phyloP scores from a whole-genome alignment of 202 grass and related monocot species.

The Setaria viridis region DNA sequence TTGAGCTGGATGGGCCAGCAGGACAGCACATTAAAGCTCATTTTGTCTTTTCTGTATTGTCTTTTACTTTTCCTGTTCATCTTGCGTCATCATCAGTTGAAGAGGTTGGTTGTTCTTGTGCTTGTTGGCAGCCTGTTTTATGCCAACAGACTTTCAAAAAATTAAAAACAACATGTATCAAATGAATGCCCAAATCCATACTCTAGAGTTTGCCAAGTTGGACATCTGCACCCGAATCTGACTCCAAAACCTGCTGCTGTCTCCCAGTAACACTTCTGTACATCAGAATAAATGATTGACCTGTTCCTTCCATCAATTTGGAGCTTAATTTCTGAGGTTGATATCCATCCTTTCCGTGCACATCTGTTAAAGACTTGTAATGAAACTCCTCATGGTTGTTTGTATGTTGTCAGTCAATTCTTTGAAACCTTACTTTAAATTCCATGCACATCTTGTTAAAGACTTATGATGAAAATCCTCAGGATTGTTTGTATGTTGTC shows the following conservation, averaged over 20 bases:
- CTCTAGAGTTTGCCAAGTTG: too few relatives aligned
- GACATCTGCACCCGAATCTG: background rate
- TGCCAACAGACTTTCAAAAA: background rate
- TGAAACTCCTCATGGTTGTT: conserved; percentile 7
- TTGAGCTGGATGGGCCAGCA: conserved; percentile 19
- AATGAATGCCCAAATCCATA: background rate
- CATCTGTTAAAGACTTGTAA: conserved; percentile 14
- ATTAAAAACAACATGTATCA: background rate
- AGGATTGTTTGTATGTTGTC: background rate
- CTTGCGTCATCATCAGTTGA: background rate
- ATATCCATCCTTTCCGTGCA: background rate
- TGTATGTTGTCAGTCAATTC: conserved; percentile 31
- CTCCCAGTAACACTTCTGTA: background rate
- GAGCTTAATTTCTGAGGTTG: background rate
- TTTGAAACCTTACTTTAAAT: background rate
- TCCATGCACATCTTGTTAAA: background rate
- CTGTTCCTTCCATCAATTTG: conserved; percentile 17
- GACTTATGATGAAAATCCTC: background rate
- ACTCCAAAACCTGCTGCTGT: background rate
- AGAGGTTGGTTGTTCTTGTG: background rate
- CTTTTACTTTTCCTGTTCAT: background rate
- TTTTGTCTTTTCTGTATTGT: background rate
- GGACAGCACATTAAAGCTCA: background rate
- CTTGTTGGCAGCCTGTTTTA: background rate
- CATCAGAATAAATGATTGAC: background rate